Base-by-base conservation (phyloP, 2,329 filamentous ascomycete species). In the Pseudogymnoascus verrucosus region DNA sequence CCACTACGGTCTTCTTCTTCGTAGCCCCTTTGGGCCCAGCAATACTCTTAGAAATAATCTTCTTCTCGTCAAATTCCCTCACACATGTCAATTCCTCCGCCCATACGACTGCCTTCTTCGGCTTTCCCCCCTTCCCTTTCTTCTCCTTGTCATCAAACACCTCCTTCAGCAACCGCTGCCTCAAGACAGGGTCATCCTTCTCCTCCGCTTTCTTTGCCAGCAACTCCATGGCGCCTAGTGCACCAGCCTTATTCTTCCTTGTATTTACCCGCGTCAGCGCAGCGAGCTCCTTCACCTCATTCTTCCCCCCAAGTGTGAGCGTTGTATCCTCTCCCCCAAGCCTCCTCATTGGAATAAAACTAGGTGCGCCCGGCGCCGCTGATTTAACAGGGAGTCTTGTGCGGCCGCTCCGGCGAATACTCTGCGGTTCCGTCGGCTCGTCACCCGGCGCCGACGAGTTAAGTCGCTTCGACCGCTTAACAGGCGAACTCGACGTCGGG, bases 191-290 rank as follows among this genome's bases (percentile, higher is more conserved):
- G 51, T 79, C 75, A 2, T 76, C 72, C 61, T 76, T 75, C 63
- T 76, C 75, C 5, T 75, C 70, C 19, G 72, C 71, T 61, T 77
- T 76, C 66, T 71, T 75, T 0, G 68, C 66, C 3, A 74, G 37
- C 51, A 57, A 7, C 8, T 57, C 51, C 2, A 68, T 66, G 0
- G 77, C 76, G 5, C 68, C 69, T 4, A 77, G 63, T 1, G 78
- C 73, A 16, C 68, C 71, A 3, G 69, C 75, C 70, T 79, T 79
- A 65, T 81, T 81, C 66, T 77, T 78, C 28, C 77, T 72, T 1
- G 78, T 81, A 65, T 81, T 81, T 61, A 74, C 71, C 3, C 75
- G 69, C 1, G 78, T 80, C 44, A 79, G 64, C 1, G 75, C 71
- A 0, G 76, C 77, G 7, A 79, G 67, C n/a, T 34, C 37, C 19